Evolutionary conservation across 306 rosid species (phyloP), one percentile per base, ranked within the genome.

Genomic region (Hippophae gyantsensis): DNA sequence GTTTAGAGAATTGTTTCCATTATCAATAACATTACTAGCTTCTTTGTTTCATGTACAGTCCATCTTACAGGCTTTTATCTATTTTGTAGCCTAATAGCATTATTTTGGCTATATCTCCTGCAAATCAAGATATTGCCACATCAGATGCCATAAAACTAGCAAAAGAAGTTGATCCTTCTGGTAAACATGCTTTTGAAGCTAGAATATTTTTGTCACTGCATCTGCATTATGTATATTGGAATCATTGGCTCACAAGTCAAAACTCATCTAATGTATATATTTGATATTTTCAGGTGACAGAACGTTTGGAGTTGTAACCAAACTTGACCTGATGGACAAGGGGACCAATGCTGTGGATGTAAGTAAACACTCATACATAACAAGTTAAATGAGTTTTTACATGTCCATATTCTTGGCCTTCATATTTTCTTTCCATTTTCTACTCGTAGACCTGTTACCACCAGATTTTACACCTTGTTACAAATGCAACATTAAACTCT

Each of bases 71-170:
- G 61, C 55, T 72, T 18, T 18, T 65, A 57, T 76, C 56, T 79
- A 62, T 61, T 76, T 70, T 83, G 82, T 68, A 89, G 97, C 97
- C 97, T n/a, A 89, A 81, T 72, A 65, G 82, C 81, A 89, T 89
- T 72, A 89, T 89, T 67, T 74, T 89, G 73, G 97, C 97, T 41
- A 89, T 89, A 57, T 84, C 95, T 68, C 97, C 97, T 50, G 97
- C 97, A 65, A 89, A 89, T 71, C 97, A 89, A 86, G 97, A 89
- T 89, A 86, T 89, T 78, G 97, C 97, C 23, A 89, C 97, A 42
- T 89, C 97, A 43, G 95, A 89, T 71, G 97, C 97, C 42, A 89
- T 89, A 63, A 89, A 86, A 74, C 85, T 89, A 62, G 93, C 95
- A 68, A 84, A 72, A 73, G 97, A 89, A 82, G 97, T 89, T 52